These are phyloP conservation scores for Phytophthora idaei DNA, from an alignment of 352 stramenopile species.

Conservation along the genomic window DNA sequence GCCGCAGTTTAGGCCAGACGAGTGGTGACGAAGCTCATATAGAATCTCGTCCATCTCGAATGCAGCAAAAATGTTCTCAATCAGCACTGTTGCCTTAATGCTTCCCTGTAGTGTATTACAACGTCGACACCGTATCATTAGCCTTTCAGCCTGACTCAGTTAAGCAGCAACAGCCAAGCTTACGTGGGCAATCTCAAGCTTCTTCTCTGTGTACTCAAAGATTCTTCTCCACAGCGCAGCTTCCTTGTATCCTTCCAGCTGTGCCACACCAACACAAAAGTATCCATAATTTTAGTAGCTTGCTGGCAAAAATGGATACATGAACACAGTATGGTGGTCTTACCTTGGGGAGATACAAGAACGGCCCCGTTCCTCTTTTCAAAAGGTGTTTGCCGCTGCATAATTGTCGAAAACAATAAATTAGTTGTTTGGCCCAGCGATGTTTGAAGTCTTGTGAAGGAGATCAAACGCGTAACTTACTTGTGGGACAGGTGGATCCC, in stretches of 20 bases:
- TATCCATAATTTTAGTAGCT: not conserved
- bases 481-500: slow-evolving; percentile 96
- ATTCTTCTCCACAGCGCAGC: slow-evolving; percentile 96
- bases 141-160: not conserved
- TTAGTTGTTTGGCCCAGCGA: not conserved
- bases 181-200: slow-evolving; percentile 85
- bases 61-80: slow-evolving; percentile 96
- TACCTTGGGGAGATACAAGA: slow-evolving; percentile 95
- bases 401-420: not conserved
- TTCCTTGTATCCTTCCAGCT: slow-evolving; percentile 93
- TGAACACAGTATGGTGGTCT: not conserved
- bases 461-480: slow-evolving; percentile 29
- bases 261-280: slow-evolving; percentile 3
- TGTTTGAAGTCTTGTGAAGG: not conserved
- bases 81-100: slow-evolving; percentile 93
- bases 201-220: slow-evolving; percentile 91
- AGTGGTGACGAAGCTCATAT: slow-evolving; percentile 95
- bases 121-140: not conserved
- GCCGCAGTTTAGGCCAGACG: slow-evolving; percentile 95
- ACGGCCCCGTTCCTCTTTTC: slow-evolving; percentile 81
- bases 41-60: slow-evolving; percentile 98
- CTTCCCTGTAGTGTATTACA: slow-evolving; percentile 34
- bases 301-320: not conserved
- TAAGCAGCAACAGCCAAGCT: slow-evolving; percentile 9
- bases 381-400: slow-evolving; percentile 75